These are phyloP conservation scores for Platanthera guangdongensis DNA, from an alignment of 106 monocot genomes.

Conservation along the genomic window DNA sequence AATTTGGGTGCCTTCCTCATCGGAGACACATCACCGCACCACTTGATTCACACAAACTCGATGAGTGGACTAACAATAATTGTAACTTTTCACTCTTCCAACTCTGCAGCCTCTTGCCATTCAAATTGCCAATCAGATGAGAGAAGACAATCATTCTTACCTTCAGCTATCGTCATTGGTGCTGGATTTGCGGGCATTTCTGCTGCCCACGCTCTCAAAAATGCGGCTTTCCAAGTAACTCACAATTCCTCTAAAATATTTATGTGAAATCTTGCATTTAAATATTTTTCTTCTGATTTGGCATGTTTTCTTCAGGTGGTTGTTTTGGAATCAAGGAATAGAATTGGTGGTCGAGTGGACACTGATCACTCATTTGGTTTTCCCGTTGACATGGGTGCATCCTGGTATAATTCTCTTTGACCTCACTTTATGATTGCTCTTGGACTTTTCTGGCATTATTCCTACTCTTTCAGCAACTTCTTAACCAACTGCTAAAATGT, in stretches of 20 bases:
- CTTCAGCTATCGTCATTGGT: slow-evolving; percentile 72
- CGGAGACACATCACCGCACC: too few relatives aligned
- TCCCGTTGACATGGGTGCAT: slow-evolving; percentile 83
- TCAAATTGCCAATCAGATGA: slow-evolving; percentile 22
- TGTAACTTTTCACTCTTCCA: background rate
- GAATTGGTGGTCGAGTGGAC: slow-evolving; percentile 71
- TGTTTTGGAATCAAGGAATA: slow-evolving; percentile 69
- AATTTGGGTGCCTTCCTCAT: too few relatives aligned
- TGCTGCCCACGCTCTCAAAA: slow-evolving; percentile 65
- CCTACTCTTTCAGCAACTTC: background rate
- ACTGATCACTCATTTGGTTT: slow-evolving; percentile 85
- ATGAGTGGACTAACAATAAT: background rate
- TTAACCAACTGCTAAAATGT: background rate
- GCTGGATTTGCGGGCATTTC: slow-evolving; percentile 74
- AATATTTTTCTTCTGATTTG: background rate
- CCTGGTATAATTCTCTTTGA: slow-evolving; percentile 33
- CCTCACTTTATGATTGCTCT: slow-evolving; percentile 2
- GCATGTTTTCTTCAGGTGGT: slow-evolving; percentile 43
- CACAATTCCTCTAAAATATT: too few relatives aligned
- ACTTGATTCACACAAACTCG: too few relatives aligned
- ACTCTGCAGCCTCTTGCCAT: slow-evolving; percentile 27
- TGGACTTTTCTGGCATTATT: background rate
- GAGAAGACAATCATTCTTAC: slow-evolving; percentile 29
- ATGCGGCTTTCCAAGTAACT: slow-evolving; percentile 40
- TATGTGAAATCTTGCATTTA: background rate